Conservation (phyloP, 2,329 filamentous ascomycete species). For the Beauveria sp. region DNA sequence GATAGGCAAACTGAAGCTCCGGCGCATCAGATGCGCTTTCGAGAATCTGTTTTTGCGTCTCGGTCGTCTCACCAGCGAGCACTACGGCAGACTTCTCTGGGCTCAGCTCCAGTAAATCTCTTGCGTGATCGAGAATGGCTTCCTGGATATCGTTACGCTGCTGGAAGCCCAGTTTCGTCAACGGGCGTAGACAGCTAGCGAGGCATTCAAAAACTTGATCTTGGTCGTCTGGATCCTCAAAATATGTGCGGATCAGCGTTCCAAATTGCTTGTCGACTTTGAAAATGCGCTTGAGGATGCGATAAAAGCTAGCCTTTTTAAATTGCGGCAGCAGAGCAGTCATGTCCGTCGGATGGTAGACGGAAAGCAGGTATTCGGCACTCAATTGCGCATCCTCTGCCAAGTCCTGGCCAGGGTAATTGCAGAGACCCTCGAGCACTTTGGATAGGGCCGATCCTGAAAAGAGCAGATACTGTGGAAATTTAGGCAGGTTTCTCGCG, state of each 20-base stretch:
- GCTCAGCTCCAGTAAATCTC: slow-evolving; percentile 60
- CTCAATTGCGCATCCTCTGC: slow-evolving; percentile 95
- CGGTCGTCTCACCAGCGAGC: slow-evolving; percentile 52
- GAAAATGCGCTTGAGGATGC: slow-evolving; percentile 86
- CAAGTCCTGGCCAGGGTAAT: slow-evolving; percentile 71
- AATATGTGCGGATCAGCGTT: slow-evolving; percentile 70
- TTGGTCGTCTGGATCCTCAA: slow-evolving; percentile 75
- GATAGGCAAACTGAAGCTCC: slow-evolving; percentile 66
- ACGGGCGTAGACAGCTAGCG: slow-evolving; percentile 61
- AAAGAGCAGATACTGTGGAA: slow-evolving; percentile 88
- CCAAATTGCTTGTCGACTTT: slow-evolving; percentile 71
- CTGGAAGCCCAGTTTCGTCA: slow-evolving; percentile 55
- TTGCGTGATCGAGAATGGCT: slow-evolving; percentile 58
- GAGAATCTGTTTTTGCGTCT: slow-evolving; percentile 60
- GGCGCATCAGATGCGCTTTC: slow-evolving; percentile 52
- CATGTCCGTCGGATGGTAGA: slow-evolving; percentile 84
- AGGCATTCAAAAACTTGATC: slow-evolving; percentile 74
- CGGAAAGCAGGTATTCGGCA: slow-evolving; percentile 86
- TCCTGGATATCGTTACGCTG: slow-evolving; percentile 64
- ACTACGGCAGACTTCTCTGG: slow-evolving; percentile 57
- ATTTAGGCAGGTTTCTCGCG: slow-evolving; percentile 90
- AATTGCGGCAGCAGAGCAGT: slow-evolving; percentile 69
- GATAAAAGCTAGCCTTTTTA: slow-evolving; percentile 73
- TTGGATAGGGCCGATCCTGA: slow-evolving; percentile 78
- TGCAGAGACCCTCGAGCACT: slow-evolving; percentile 75